Evolutionary conservation across 177 flowering plant species (phyloP), one percentile per base, ranked within the genome.

Genomic region (Telopea speciosissima): DNA sequence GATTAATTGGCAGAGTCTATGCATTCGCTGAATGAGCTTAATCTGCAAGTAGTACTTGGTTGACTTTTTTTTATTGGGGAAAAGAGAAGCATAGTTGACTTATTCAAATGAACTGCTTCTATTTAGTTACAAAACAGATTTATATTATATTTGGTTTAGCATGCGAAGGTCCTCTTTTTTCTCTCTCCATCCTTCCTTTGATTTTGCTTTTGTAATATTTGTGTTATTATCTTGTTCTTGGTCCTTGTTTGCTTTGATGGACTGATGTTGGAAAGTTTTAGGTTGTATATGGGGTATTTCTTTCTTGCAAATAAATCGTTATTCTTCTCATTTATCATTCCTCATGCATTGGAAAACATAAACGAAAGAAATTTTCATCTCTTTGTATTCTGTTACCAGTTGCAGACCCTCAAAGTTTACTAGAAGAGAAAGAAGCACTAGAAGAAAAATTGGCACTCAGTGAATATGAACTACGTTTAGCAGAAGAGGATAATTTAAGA

Each of bases 381-480:
- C 59, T 40, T 61, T 62, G 62, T 63, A 9, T 78, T 65, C 21
- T 71, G 72, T 44, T 71, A 70, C 67, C 87, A 96, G 98, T 88
- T 77, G 92, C 88, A 5, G 99, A 96, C 66, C 96, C 98, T 71
- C 99, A 93, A 70, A 89, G 86, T 80, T 86, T 96, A 84, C 81
- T 91, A 40, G 98, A 93, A 81, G 97, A 96, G 80, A 96, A 90
- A 80, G 90, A 88, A 81, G 80, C 82, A 70, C 9, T 84, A 23
- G 90, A 79, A 82, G 98, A 93, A 75, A 93, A 89, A 75, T 77
- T 96, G 78, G 96, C 99, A 23, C 72, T 96, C 63, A 79, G 85
- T 72, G 95, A 91, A 74, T 96, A 96, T 83, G 98, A 96, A 74
- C 91, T 93, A 66, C 96, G 99, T 44, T 80, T 96, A 66, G 93